These are phyloP conservation scores for Pseudozyma sp. DNA, from an alignment of 1,284 basidiomycete genomes.

Conservation along the genomic window DNA sequence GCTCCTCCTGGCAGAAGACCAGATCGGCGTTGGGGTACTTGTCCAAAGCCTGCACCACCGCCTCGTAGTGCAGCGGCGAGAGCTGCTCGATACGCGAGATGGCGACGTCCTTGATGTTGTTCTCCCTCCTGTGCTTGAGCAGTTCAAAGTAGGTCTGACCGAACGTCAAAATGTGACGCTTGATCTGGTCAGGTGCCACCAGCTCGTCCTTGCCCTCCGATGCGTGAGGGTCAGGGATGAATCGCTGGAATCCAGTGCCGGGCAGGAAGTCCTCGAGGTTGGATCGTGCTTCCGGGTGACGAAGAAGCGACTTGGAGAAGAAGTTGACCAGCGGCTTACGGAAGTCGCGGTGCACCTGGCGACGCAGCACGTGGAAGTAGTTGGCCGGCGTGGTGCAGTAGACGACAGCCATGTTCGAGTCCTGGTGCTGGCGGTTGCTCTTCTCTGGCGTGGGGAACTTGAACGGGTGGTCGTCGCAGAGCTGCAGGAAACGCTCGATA, in stretches of 20 bases:
- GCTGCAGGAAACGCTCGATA: constrained; percentile 95
- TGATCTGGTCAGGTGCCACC: constrained; percentile 84
- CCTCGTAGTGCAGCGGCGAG: constrained; percentile 94
- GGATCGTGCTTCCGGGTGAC: constrained; percentile 91
- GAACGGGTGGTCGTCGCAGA: constrained; percentile 97
- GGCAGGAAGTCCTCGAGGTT: constrained; percentile 86
- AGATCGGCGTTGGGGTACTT: constrained; percentile 93
- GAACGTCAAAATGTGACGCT: constrained; percentile 81
- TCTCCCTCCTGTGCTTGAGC: constrained; percentile 71
- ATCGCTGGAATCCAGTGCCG: constrained; percentile 91
- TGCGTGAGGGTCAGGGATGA: constrained; percentile 85
- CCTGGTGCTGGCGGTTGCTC: constrained; percentile 94
- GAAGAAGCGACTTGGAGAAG: constrained; percentile 95
- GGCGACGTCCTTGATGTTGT: constrained; percentile 82
- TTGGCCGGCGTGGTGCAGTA: constrained; percentile 79
- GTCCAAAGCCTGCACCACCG: constrained; percentile 72
- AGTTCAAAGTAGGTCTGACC: constrained; percentile 95
- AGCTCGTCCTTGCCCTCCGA: constrained; percentile 73
- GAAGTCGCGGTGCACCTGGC: constrained; percentile 69
- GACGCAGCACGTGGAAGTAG: constrained; percentile 68
- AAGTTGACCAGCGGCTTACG: constrained; percentile 76
- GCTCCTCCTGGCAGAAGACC: constrained; percentile 91
- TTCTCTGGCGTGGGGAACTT: constrained; percentile 88
- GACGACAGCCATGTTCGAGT: constrained; percentile 99
- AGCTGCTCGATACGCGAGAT: constrained; percentile 95